phyloP scores from a whole-genome alignment of 768 basidiomycete genomes.

The Candolleomyces eurysporus region DNA sequence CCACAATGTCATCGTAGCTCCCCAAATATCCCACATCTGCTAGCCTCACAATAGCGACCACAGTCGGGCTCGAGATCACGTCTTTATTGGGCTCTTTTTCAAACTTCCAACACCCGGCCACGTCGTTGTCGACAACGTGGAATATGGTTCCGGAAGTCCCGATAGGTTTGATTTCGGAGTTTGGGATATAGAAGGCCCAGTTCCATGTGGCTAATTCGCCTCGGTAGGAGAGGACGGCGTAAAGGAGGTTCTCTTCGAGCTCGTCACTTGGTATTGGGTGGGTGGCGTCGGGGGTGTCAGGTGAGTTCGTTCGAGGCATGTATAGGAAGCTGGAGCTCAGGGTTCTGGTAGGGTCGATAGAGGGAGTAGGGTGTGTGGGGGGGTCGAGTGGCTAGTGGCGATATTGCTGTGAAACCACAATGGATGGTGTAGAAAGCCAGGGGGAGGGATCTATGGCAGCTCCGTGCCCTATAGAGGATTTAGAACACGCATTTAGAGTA shows the following conservation, averaged over 20 bases:
- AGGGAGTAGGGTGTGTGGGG: neutral
- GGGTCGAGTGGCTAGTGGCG: neutral
- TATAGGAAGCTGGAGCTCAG: neutral
- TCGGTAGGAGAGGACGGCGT: conserved; percentile 44
- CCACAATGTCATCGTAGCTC: conserved; percentile 41
- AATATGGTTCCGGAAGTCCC: conserved; percentile 44
- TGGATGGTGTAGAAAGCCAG: neutral
- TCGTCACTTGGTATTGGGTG: conserved; percentile 24
- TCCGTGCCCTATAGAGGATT: neutral
- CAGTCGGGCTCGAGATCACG: conserved; percentile 37
- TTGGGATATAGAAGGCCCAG: conserved; percentile 48
- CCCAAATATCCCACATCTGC: conserved; percentile 42
- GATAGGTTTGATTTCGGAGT: conserved; percentile 36
- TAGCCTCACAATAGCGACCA: conserved; percentile 44
- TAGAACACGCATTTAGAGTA: too few relatives aligned
- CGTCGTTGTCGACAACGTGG: conserved; percentile 36
- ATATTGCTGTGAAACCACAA: neutral
- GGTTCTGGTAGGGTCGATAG: neutral
- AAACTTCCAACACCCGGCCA: conserved; percentile 36
- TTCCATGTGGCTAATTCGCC: conserved; percentile 49
- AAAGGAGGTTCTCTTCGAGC: conserved; percentile 39
- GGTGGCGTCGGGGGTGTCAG: conserved; percentile 10
- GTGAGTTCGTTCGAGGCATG: conserved; percentile 1
- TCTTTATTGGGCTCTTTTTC: conserved; percentile 32
- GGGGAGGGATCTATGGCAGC: neutral